phyloP scores from a whole-genome alignment of 805 yeast genomes.

The Huiozyma sinensis region DNA sequence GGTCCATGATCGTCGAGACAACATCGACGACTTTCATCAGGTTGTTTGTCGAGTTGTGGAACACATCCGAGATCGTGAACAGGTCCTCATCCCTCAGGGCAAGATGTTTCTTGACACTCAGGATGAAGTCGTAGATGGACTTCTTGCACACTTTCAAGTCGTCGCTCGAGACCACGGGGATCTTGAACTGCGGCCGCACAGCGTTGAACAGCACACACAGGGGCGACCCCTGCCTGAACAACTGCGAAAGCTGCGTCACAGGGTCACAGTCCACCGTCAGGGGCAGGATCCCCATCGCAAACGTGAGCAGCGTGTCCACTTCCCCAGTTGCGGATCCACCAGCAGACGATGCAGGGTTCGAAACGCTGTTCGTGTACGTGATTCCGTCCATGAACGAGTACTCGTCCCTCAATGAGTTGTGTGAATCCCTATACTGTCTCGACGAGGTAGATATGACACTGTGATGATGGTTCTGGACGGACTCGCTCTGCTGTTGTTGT shows the following conservation, averaged over 20 bases:
- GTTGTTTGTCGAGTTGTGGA: constrained; percentile 70
- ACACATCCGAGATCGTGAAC: constrained; percentile 84
- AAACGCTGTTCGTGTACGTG: constrained; percentile 19
- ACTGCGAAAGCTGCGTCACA: constrained; percentile 78
- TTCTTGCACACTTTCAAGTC: constrained; percentile 79
- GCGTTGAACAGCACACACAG: constrained; percentile 75
- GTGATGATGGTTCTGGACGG: constrained; percentile 9
- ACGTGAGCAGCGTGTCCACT: constrained; percentile 38
- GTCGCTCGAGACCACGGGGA: constrained; percentile 60
- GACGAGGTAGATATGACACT: constrained; percentile 25
- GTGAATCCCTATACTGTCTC: not conserved
- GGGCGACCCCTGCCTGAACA: constrained; percentile 89
- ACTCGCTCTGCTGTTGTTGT: constrained; percentile 1
- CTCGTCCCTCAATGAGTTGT: constrained; percentile 27
- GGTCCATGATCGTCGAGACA: constrained; percentile 51
- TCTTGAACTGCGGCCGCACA: constrained; percentile 46
- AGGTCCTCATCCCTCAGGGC: constrained; percentile 69
- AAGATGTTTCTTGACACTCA: constrained; percentile 72
- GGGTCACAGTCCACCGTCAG: constrained; percentile 76
- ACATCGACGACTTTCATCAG: constrained; percentile 65
- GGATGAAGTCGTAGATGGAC: constrained; percentile 79
- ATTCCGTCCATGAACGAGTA: constrained; percentile 15
- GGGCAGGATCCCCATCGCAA: constrained; percentile 68
- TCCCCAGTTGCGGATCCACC: constrained; percentile 8
- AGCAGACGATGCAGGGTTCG: constrained; percentile 8